Evolutionary conservation across 2,329 filamentous ascomycete genomes (phyloP), one percentile per base, ranked within the genome.

Genomic region (Ophiostoma triangulosporum): DNA sequence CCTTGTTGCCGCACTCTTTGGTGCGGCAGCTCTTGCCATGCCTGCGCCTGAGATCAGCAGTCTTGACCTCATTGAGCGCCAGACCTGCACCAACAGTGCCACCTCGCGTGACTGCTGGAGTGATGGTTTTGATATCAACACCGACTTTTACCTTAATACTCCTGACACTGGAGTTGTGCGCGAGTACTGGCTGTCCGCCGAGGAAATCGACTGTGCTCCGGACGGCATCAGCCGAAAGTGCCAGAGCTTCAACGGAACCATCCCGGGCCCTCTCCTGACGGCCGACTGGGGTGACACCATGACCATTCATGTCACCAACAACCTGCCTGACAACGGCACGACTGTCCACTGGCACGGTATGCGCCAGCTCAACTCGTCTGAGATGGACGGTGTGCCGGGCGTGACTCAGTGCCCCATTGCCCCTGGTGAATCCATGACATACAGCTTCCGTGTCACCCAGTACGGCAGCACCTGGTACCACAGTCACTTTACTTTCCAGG

Each of bases 251-350:
- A 67, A 67, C 54, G 65, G 65, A 31, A 62, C 59, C 1, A 57
- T 65, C 17, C 64, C 65, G 0, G 65, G 65, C 5, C 65, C 65
- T 0, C 58, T 60, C 11, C 60, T 67, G 54, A 55, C 61, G n/a
- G 65, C 64, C 26, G 62, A 66, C 56, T 66, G 65, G 65, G 69
- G 69, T 26, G 68, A 71, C 56, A 62, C 60, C 2, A 58, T 70
- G 48, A 78, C 78, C 26, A 76, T 86, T 54, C 73, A 77, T 65
- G 88, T 88, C 64, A 71, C 76, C n/a, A 73, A 86, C 2, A 76
- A 59, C 57, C 65, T 63, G 2, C 71, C 70, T 9, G 65, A 62
- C 31, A 70, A 69, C 57, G 66, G 68, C 20, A 72, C 70, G 1
- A 68, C 70, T 1, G 65, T 76, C 22, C 73, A 76, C 59, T 76